Base-by-base conservation (phyloP, 352 stramenopile genomes). In the Phytophthora tentaculata region DNA sequence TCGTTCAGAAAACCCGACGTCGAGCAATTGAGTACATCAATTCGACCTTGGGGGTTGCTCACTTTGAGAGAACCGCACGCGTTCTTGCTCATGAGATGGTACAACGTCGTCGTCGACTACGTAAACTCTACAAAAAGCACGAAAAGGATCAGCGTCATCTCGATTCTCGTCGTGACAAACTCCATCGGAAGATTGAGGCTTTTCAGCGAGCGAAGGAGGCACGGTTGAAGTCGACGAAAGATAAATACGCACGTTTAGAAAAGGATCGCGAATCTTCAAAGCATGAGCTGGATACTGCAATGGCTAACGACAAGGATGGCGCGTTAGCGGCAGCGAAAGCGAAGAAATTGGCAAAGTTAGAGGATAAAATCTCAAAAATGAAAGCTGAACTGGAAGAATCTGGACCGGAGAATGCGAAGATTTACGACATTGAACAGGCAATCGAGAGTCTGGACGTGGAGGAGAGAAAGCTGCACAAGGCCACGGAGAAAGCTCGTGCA, bases 1-100 rank as follows among this genome's bases (percentile, higher is more conserved):
- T 92, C 8, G 61, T 64, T 26, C 41, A 63, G 29, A 87, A 87
- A 50, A 89, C 81, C 5, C 82, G 81, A 32, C 64, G 74, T n/a
- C 82, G 87, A 26, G 87, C 81, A 22, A 45, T 89, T 37, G 77
- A 76, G 24, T 92, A 77, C 57, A 86, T 92, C 52, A 90, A 90
- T 37, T 90, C 84, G 4, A 67, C 78, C 6, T 19, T 39, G 7
- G 84, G 81, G 0, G 58, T 88, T 9, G 71, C 35, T 8, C 79
- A 88, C 44, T 89, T 92, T 52, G 84, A 90, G 52, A 72, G 65
- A n/a, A 71, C 49, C n/a, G 50, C 64, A 23, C 69, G 69, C 1
- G 54, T 67, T 14, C 41, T 77, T 61, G 29, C 69, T 79, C 20
- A 74, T 64, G 14, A 61, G 65, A 48, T 66, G 69, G 23, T 58